A percentile compares a stretch with the other conserved stretches of the same genome.
phyloP scores from a whole-genome alignment of 202 grass and related monocot species.

The Carex arenaria region DNA sequence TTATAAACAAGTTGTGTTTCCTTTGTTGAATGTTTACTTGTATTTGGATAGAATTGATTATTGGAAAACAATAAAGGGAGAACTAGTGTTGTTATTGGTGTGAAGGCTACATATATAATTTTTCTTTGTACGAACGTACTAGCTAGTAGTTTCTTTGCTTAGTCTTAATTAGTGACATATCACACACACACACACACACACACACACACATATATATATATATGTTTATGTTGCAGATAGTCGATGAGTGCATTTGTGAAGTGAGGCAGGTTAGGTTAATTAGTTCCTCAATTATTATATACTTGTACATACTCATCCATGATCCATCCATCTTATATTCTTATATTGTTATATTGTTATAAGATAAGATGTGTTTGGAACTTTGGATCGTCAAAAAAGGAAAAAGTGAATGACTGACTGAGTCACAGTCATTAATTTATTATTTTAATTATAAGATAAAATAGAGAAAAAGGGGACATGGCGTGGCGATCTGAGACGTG shows the following conservation, averaged over 20 bases:
- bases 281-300: background rate
- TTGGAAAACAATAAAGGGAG: background rate
- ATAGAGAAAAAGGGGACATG: too few species aligned
- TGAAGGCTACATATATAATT: background rate
- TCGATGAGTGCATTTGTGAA: background rate
- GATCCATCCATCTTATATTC: background rate
- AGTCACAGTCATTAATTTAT: too few species aligned
- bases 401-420: too few species aligned
- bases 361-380: background rate
- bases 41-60: background rate
- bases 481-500: background rate
- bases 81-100: background rate
- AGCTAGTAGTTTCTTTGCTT: background rate
- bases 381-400: background rate
- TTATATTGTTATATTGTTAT: background rate
- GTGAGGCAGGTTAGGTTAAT: background rate
- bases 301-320: background rate
- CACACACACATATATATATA: too few species aligned
- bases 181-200: too few species aligned
- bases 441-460: too few species aligned
- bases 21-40: background rate
- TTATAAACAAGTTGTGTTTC: background rate
- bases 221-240: too few species aligned
- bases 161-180: background rate
- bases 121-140: background rate